Conservation (phyloP, 306 rosid genomes). For the Cucurbita argyrosperma region DNA sequence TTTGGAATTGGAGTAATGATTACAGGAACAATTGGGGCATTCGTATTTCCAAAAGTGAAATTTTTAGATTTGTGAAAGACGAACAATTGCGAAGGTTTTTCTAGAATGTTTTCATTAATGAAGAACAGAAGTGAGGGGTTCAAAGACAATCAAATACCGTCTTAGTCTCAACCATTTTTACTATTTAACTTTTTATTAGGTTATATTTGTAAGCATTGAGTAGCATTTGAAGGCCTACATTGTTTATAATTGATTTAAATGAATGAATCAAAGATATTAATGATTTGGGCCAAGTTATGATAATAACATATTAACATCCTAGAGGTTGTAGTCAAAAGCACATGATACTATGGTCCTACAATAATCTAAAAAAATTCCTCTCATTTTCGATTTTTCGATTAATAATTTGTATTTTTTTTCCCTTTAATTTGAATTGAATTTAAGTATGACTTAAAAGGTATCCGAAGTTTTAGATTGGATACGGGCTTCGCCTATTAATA, state of each 20-base stretch:
- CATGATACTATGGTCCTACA: background rate
- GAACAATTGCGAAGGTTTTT: too few species aligned
- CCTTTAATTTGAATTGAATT: background rate
- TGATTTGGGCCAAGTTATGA: background rate
- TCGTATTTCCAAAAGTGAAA: too few species aligned
- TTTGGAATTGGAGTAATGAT: too few species aligned
- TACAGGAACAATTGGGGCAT: too few species aligned
- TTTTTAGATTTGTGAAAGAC: background rate
- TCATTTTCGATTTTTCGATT: background rate
- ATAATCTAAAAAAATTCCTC: background rate
- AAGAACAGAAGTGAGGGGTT: too few species aligned
- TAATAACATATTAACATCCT: background rate
- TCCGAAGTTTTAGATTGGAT: background rate
- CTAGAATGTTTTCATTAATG: too few species aligned
- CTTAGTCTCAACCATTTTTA: too few species aligned
- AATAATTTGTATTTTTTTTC: background rate
- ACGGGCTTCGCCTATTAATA: background rate
- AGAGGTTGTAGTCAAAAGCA: background rate
- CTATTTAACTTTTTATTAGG: background rate
- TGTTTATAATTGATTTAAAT: background rate
- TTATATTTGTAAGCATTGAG: background rate
- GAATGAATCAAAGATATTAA: background rate
- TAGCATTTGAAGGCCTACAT: background rate
- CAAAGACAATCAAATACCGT: too few species aligned
- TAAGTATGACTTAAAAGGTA: background rate